Evolutionary conservation across 192 early-diverging fungal species (phyloP).

Genomic region (Polychytrium aggregatum): DNA sequence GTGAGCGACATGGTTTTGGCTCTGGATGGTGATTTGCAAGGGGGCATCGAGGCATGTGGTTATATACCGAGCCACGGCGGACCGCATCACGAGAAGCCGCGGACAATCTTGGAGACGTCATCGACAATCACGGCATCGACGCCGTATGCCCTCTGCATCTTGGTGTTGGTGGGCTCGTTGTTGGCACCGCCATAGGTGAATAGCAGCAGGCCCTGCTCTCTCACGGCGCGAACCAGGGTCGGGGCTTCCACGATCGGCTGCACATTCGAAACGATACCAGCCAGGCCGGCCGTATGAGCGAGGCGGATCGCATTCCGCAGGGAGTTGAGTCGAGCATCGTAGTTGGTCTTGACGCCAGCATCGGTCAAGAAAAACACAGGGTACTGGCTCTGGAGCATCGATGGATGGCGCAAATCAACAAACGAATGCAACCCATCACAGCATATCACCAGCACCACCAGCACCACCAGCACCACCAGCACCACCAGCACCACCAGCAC

Average conservation of each 20-base stretch:
- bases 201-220: constrained; percentile 55
- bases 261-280: constrained; percentile 71
- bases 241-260: constrained; percentile 67
- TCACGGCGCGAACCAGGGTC: constrained; percentile 54
- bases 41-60: too few relatives aligned
- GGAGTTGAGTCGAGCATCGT: constrained; percentile 71
- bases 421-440: too few relatives aligned
- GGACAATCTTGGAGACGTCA: constrained; percentile 6
- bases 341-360: constrained; percentile 59
- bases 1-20: too few relatives aligned
- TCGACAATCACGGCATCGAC: constrained; percentile 83
- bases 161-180: constrained; percentile 59
- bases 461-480: too few relatives aligned
- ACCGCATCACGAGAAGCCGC: background rate
- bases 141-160: constrained; percentile 61
- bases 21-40: too few relatives aligned
- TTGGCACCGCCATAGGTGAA: constrained; percentile 79
- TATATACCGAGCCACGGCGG: too few relatives aligned
- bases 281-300: constrained; percentile 55
- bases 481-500: too few relatives aligned
- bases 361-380: constrained; percentile 90
- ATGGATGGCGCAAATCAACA: background rate
- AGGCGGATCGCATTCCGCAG: constrained; percentile 68
- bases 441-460: too few relatives aligned
- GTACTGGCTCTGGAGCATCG: constrained; percentile 43